Conservation (phyloP, 805 yeast species). For the Cyberlindnera japonica region DNA sequence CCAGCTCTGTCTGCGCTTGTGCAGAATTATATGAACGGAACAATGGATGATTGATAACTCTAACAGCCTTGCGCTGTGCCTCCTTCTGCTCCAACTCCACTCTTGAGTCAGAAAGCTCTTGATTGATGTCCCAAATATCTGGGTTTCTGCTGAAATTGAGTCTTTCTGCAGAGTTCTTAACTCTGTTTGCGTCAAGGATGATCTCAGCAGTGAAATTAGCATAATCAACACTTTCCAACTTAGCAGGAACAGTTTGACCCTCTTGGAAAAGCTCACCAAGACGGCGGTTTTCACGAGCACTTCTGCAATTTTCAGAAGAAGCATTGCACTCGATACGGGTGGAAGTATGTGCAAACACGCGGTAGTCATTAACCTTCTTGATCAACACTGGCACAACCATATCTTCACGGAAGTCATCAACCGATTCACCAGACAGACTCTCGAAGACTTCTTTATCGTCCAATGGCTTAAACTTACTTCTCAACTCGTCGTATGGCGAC, state of each 20-base stretch:
- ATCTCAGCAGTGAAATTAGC: slow-evolving; percentile 71
- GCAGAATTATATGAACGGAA: slow-evolving; percentile 76
- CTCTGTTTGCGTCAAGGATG: slow-evolving; percentile 63
- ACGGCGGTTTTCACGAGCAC: slow-evolving; percentile 33
- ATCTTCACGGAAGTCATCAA: slow-evolving; percentile 63
- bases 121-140: slow-evolving; percentile 74
- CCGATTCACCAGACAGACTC: slow-evolving; percentile 84
- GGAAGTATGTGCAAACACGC: slow-evolving; percentile 44
- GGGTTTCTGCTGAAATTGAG: slow-evolving; percentile 44
- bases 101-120: slow-evolving; percentile 63
- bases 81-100: slow-evolving; percentile 58
- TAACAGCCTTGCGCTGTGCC: slow-evolving; percentile 62
- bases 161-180: slow-evolving; percentile 44
- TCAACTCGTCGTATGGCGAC: slow-evolving; percentile 81
- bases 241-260: slow-evolving; percentile 88
- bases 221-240: slow-evolving; percentile 65
- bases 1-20: slow-evolving; percentile 92
- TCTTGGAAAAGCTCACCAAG: slow-evolving; percentile 42
- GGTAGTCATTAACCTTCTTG: slow-evolving; percentile 52
- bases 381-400: slow-evolving; percentile 72
- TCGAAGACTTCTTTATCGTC: slow-evolving; percentile 75
- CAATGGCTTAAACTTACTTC: slow-evolving; percentile 65
- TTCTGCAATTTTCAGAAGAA: slow-evolving; percentile 42
- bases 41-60: slow-evolving; percentile 87
- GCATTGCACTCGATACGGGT: slow-evolving; percentile 58